Evolutionary conservation across 176 grass and related monocot genomes (phyloP).

Genomic region (Oryza rufipogon): DNA sequence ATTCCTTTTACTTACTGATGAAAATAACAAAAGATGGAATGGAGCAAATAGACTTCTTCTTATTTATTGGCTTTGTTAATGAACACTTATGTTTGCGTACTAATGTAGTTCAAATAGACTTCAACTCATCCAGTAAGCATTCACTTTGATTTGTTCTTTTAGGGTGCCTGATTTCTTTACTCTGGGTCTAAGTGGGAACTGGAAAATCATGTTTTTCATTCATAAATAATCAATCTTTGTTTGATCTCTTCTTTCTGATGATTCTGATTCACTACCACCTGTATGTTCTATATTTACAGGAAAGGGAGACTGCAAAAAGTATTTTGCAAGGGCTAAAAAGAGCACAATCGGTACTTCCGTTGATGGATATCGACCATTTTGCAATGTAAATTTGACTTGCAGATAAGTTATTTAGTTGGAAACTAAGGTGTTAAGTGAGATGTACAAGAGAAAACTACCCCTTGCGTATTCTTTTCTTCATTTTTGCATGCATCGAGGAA

Average conservation of each 20-base stretch:
- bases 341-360: conserved; percentile 57
- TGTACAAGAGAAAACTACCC: conserved; percentile 14
- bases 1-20: conserved; percentile 25
- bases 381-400: conserved; percentile 32
- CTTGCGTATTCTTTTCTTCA: conserved; percentile 36
- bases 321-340: conserved; percentile 77
- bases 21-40: conserved; percentile 23
- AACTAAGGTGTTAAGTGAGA: conserved; percentile 16
- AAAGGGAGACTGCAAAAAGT: conserved; percentile 85
- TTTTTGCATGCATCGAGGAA: conserved; percentile 19
- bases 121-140: background rate
- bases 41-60: background rate
- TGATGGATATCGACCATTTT: conserved; percentile 84
- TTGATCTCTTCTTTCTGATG: conserved; percentile 13
- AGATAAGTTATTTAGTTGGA: conserved; percentile 15
- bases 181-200: conserved; percentile 10
- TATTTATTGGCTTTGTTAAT: conserved; percentile 3
- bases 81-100: conserved; percentile 1
- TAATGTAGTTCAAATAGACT: conserved; percentile 23
- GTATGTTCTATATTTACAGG: conserved; percentile 57
- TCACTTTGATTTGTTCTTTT: conserved; percentile 36
- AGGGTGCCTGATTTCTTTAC: background rate
- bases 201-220: conserved; percentile 20
- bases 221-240: conserved; percentile 11
- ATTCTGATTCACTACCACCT: conserved; percentile 25